Evolutionary conservation across 2,329 filamentous ascomycete genomes (phyloP), one percentile per base, ranked within the genome.

Genomic region (Aureobasidium subglaciale): DNA sequence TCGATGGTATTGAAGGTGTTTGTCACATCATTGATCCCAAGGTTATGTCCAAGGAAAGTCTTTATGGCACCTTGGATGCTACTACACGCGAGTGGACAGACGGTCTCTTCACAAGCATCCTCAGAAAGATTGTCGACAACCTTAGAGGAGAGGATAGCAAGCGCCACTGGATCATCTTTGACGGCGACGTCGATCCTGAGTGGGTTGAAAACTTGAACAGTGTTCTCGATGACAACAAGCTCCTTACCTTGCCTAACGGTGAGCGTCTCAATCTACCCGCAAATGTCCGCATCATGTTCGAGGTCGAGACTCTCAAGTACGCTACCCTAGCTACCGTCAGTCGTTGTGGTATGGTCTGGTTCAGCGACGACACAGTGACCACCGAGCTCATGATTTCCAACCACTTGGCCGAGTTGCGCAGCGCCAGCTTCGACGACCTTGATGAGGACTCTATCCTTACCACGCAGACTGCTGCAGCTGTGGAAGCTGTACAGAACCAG

Each of bases 291-390:
- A 95, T 99, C 73, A 96, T 99, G 91, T 99, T 99, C 66, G 93
- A 99, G 75, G 93, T 99, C 32, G 95, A 99, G 74, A 97, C 86
- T 3, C 78, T 99, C 58, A 96, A 95, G 68, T 99, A 99, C 68
- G 93, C 93, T 34, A 99, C 93, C 0, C 82, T 99, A 41, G 93
- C 93, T 56, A 99, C 93, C n/a, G 93, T 99, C 67, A 95, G 88
- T 84, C 90, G 93, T 74, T 99, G 93, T 70, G 93, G 93, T 79
- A 99, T 99, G 93, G 95, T 99, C 13, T 99, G 93, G 93, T 99
- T 97, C 75, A 99, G 90, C 68, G 92, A 96, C 65, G 95, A 99
- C 67, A 97, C 91, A 25, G 92, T 99, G 37, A 92, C 90, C 29
- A 83, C 92, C 1, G 82, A 81, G 62, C 96, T 99, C 87, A 88